These are phyloP conservation scores for Ceratocystis huliohia DNA, from an alignment of 2,329 filamentous ascomycete genomes.

Conservation along the genomic window DNA sequence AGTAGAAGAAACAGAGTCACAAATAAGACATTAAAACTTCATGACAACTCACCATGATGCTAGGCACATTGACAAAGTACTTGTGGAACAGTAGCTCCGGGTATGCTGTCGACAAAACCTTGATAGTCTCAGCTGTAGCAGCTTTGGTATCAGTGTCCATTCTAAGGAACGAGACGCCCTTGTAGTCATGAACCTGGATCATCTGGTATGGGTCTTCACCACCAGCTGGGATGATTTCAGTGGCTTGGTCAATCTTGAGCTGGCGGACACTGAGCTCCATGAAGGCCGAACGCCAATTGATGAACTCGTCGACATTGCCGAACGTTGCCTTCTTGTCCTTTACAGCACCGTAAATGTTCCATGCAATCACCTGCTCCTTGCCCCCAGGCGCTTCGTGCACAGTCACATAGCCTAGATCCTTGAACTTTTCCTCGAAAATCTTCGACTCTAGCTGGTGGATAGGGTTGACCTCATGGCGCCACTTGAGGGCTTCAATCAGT, in stretches of 20 bases:
- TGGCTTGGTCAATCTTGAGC: slow-evolving; percentile 57
- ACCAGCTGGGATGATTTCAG: slow-evolving; percentile 56
- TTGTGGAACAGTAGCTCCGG: slow-evolving; percentile 75
- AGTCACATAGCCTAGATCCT: slow-evolving; percentile 67
- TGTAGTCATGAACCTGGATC: slow-evolving; percentile 88
- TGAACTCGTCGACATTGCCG: slow-evolving; percentile 71
- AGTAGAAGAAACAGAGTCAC: neutral
- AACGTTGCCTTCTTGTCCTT: slow-evolving; percentile 77
- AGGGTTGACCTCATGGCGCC: slow-evolving; percentile 68
- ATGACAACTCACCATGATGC: slow-evolving; percentile 49
- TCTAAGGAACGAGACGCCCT: slow-evolving; percentile 72
- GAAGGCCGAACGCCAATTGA: slow-evolving; percentile 77
- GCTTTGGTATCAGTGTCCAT: slow-evolving; percentile 64
- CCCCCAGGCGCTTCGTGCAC: slow-evolving; percentile 46
- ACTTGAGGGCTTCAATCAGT: slow-evolving; percentile 64
- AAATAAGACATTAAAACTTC: neutral
- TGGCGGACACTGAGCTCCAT: slow-evolving; percentile 77
- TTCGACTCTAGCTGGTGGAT: slow-evolving; percentile 49
- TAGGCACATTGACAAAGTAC: slow-evolving; percentile 90
- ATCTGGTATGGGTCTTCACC: slow-evolving; percentile 78
- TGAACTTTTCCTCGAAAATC: slow-evolving; percentile 61
- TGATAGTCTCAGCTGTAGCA: slow-evolving; percentile 68
- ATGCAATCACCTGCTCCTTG: slow-evolving; percentile 59
- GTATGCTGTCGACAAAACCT: slow-evolving; percentile 68
- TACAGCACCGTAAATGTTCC: slow-evolving; percentile 83